Evolutionary conservation across 805 yeast genomes (phyloP), one percentile per base, ranked within the genome.

Genomic region (Wickerhamiella cacticola): DNA sequence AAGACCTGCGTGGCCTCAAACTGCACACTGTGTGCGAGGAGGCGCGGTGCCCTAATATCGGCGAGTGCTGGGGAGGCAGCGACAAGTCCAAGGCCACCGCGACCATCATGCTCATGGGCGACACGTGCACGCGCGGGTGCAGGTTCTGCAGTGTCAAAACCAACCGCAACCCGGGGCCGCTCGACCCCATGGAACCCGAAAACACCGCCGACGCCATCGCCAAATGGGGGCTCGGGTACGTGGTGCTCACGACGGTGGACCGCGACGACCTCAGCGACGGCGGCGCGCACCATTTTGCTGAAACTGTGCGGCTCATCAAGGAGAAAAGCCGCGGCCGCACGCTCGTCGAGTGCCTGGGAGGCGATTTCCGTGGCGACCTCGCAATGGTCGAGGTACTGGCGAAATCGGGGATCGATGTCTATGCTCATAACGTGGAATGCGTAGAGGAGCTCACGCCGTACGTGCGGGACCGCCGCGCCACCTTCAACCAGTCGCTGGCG

Each of bases 51-150:
- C 99, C 99, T n/a, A 92, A 92, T 63, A 92, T 92, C 53, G 96
- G 97, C 46, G 99, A 92, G 64, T 92, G 99, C 66, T 92, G 99
- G 99, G 97, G 98, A 48, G 98, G 98, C 25, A 77, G 80, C 58
- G 79, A 74, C 57, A 75, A 88, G 63, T 77, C 89, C 5, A 89
- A 86, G 53, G 96, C 98, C 3, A 86, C 96, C 6, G 95, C 95
- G 5, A 92, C 99, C 1, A 92, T 92, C 56, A 92, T 92, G 99
- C 71, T 92, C 50, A 73, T 92, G 75, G 99, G 99, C 52, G 99
- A 92, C 59, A 92, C 98, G 0, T 92, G 99, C 67, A 92, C 99
- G 1, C 75, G 99, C 67, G 99, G 99, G n/a, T 92, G 99, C 63
- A 73, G 99, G 53, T 92, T 92, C 67, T 92, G 99, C 64, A 84